These are phyloP conservation scores for Rhodotorula sp. DNA, from an alignment of 1,284 basidiomycete species.

Conservation along the genomic window DNA sequence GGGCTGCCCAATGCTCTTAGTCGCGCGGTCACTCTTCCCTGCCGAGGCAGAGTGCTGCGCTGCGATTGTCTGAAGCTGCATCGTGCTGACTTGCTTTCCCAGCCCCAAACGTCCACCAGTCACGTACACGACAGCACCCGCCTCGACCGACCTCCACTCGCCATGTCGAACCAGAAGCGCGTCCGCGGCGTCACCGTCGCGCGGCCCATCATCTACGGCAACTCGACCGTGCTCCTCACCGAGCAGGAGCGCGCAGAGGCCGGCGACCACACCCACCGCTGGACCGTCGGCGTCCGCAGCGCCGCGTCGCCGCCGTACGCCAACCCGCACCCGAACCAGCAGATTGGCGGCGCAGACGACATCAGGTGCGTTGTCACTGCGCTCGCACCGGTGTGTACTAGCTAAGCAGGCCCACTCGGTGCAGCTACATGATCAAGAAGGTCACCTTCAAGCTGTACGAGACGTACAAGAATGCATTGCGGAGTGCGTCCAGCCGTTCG, in stretches of 20 bases:
- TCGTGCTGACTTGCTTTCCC: too few species aligned
- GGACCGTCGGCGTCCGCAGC: conserved; percentile 89
- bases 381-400: too few species aligned
- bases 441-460: conserved; percentile 98
- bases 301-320: conserved; percentile 55
- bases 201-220: conserved; percentile 93
- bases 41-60: too few species aligned
- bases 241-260: conserved; percentile 66
- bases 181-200: conserved; percentile 72
- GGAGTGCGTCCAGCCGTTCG: too few species aligned
- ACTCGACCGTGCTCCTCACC: conserved; percentile 81
- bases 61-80: too few species aligned
- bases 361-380: conserved; percentile 45
- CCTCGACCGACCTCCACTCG: not conserved
- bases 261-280: conserved; percentile 84
- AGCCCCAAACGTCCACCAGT: too few species aligned
- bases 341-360: conserved; percentile 54
- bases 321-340: conserved; percentile 59
- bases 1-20: too few species aligned
- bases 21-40: too few species aligned
- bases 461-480: conserved; percentile 85
- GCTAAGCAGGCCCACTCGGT: too few species aligned
- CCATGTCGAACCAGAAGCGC: conserved; percentile 19
- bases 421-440: conserved; percentile 81
- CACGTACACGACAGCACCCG: too few species aligned